Base-by-base conservation (phyloP, 768 basidiomycete species). In the Suillus weaverae region DNA sequence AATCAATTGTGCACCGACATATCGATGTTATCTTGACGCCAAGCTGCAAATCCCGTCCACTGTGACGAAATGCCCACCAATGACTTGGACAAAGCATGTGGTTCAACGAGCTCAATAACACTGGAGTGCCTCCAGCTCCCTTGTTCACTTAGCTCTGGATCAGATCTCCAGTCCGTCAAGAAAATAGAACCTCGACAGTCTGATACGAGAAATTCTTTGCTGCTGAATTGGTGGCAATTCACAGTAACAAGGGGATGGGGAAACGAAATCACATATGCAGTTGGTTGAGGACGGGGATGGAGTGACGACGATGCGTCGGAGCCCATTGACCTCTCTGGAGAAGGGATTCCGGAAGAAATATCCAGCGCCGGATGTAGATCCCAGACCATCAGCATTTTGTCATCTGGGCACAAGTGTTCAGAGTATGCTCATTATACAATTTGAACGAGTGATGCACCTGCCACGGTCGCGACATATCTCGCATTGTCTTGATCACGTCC, bases 381-480 rank as follows among this genome's bases (percentile, higher is more conserved):
- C 92, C 92, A 94, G 8, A 94, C 86, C 86, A 92, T 89, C 44
- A 92, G 83, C 84, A 90, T 89, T 72, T 86, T 90, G 77, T 94
- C 92, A 69, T 92, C 91, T 91, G 66, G 7, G 48, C 10, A 39
- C 26, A 33, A 38, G 22, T 53, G 30, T 57, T 36, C 7, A 43
- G 43, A 61, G 39, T 33, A 30, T 38, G 16, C 26, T 30, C 36
- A 33, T n/a, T 13, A 39, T 39, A 18, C 10, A 11, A 20, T 20
- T 39, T 26, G 38, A 18, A 57, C 36, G 16, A 59, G 14, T 48
- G 18, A 60, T 77, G 64, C 70, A 87, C 92, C 91, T 63, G 92
- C 91, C 35, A 92, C 89, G 11, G 91, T 91, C 9, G 90, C 92
- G 65, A 94, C 84, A 75, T 93, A 92, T 67, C 90, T 84, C 51